Evolutionary conservation across 305 asterid species (phyloP), one percentile per base, ranked within the genome.

Genomic region (Solanum chacoense): DNA sequence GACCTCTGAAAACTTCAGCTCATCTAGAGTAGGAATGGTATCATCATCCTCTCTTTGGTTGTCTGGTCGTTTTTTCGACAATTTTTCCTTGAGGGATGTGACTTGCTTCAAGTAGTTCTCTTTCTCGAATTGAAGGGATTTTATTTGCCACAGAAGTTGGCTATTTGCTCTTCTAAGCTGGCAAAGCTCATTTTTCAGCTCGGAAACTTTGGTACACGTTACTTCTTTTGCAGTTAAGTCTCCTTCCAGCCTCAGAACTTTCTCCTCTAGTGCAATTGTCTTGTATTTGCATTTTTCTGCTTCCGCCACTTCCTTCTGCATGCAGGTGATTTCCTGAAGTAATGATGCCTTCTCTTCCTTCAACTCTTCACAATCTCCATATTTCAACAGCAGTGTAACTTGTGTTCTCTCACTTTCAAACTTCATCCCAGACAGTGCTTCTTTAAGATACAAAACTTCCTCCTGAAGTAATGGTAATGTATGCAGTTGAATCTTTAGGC

Each of bases 181-280:
- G 87, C 80, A 87, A 24, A 91, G 87, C 89, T 93, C 94, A 59
- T 91, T 92, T 75, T 85, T 93, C 86, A 73, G 90, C 91, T 93
- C 93, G 40, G 91, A 89, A 24, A 89, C 89, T 38, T 87, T 85
- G 34, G 88, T 77, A 50, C 80, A 78, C 31, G 87, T 76, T 72
- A 90, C 93, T 36, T 93, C 95, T 80, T 90, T 92, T 37, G 93
- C 94, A 6, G 92, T 89, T 31, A 92, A 38, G 89, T 93, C 95
- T 38, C 94, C 94, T 83, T 92, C 93, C 11, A 93, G 90, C 91
- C 94, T 77, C 42, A 92, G 88, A 34, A 93, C 75, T 72, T 93
- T 92, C 87, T 92, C 94, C 89, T 93, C 94, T 72, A 93, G 35
- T 29, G 90, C 91, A 28, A 75, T 88, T 76, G 84, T 92, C 89